Evolutionary conservation across 2,329 filamentous ascomycete genomes (phyloP).

Genomic region (Pseudomassariella vexata): DNA sequence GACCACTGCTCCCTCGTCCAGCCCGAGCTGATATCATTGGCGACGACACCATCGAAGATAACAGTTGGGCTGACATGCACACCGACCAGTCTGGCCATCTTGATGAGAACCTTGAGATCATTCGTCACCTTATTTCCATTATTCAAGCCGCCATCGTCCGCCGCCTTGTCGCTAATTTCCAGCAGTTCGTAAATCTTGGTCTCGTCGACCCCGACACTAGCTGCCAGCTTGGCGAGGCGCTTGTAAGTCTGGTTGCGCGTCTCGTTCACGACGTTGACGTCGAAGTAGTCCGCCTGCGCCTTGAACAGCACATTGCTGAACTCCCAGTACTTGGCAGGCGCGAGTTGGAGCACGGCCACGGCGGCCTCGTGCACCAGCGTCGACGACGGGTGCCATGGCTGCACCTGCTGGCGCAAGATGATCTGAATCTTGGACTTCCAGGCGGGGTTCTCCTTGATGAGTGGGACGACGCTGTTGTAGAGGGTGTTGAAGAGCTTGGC

Average conservation of each 20-base stretch:
- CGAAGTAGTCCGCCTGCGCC: constrained; percentile 74
- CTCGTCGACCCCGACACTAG: constrained; percentile 63
- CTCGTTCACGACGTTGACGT: constrained; percentile 79
- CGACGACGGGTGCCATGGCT: constrained; percentile 90
- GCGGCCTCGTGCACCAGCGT: constrained; percentile 78
- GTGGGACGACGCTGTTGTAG: constrained; percentile 57
- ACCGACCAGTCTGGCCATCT: constrained; percentile 71
- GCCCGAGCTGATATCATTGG: constrained; percentile 69
- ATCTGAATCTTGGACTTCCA: constrained; percentile 57
- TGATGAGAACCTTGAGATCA: constrained; percentile 79
- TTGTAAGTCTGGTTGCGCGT: constrained; percentile 77
- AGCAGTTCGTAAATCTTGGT: constrained; percentile 64
- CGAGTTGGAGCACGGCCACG: constrained; percentile 68
- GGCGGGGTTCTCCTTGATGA: constrained; percentile 55
- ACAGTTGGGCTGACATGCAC: constrained; percentile 91
- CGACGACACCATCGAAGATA: constrained; percentile 79
- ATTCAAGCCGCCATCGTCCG: constrained; percentile 65
- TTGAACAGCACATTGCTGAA: constrained; percentile 65
- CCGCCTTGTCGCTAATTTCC: constrained; percentile 61
- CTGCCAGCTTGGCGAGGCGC: constrained; percentile 70
- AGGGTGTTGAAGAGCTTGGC: constrained; percentile 71
- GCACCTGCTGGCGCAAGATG: constrained; percentile 86
- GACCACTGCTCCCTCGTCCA: constrained; percentile 81
- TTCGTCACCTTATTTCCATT: constrained; percentile 75
- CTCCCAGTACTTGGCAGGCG: constrained; percentile 70